Percentiles rank a stretch among this genome's conserved stretches.
These are phyloP conservation scores for Phyllosticta citribraziliensis DNA, from an alignment of 2,329 filamentous ascomycete species.

Conservation along the genomic window DNA sequence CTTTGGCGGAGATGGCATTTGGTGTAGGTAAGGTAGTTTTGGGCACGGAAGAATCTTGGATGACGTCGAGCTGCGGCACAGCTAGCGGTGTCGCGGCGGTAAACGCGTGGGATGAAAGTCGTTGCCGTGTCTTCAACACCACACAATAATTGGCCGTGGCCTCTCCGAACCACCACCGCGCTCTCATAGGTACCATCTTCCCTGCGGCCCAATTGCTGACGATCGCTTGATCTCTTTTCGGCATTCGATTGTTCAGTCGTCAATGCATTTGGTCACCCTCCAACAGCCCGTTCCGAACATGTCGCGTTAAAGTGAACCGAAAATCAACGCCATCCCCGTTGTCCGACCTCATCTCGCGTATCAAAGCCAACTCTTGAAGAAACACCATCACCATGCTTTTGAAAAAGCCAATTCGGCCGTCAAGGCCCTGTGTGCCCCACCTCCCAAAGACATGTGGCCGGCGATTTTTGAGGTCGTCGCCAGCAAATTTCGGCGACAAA, in stretches of 20 bases:
- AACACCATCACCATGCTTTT: background rate
- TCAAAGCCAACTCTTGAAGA: too few relatives aligned
- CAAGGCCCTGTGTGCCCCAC: background rate
- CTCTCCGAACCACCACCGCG: background rate
- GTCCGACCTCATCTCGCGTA: too few relatives aligned
- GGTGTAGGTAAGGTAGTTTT: background rate
- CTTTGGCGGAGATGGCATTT: slow-evolving; percentile 4
- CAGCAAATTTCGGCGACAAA: background rate
- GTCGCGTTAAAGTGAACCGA: too few relatives aligned
- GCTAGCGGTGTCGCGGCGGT: background rate
- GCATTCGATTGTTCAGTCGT: too few relatives aligned
- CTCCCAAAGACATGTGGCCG: background rate
- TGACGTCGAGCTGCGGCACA: background rate
- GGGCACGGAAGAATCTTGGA: background rate
- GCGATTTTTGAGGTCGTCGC: background rate
- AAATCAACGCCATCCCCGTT: too few relatives aligned
- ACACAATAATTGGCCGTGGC: background rate
- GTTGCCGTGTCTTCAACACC: background rate
- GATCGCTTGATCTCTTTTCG: too few relatives aligned
- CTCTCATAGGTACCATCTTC: background rate
- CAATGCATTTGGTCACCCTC: too few relatives aligned
- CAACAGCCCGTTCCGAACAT: too few relatives aligned
- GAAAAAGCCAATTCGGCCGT: background rate
- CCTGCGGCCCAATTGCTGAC: background rate
- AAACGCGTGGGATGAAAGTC: background rate